Base-by-base conservation (phyloP, 2,329 filamentous ascomycete species). In the Raffaelea ambrosiae region DNA sequence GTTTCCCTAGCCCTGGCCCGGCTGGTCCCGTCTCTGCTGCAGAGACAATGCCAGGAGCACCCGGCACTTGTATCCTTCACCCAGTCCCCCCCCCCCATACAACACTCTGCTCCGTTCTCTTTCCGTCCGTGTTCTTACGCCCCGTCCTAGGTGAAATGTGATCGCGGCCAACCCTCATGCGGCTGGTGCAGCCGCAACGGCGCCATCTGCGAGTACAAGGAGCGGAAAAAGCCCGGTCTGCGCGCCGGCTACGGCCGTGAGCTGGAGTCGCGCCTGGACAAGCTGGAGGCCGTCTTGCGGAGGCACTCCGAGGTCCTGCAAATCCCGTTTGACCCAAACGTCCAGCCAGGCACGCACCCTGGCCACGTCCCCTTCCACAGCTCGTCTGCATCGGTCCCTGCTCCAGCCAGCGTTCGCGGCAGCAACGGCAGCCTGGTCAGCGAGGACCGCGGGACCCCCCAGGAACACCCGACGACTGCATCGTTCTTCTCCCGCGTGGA, bases 101-200 rank as follows among this genome's bases (percentile, higher is more conserved):
- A 29, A n/a, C n/a, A n/a, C n/a, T n/a, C n/a, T n/a, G n/a, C n/a
- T n/a, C n/a, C n/a, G n/a, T 33, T 20, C 14, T 11, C 10, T 18
- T 38, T 42, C n/a, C n/a, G n/a, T n/a, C n/a, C n/a, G n/a, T n/a
- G n/a, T n/a, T n/a, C n/a, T n/a, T n/a, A n/a, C n/a, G n/a, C n/a
- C n/a, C n/a, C n/a, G n/a, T 36, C 36, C 26, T 57, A 82, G 79
- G 81, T 84, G 23, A 85, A 85, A 73, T 86, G 84, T 64, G 85
- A 90, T 64, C 78, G 86, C 33, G 82, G 81, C 5, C 83, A 88
- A 57, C 86, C 86, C 2, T 78, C 80, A 5, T 84, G 81, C 57
- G 79, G 81, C 44, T 84, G 81, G 81, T 84, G 81, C 57, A 77
- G 66, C 54, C 77, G 79, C 49, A 84, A 84, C 62, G 72, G 73